Conservation (phyloP, 331 rosid species). For the Cydonia oblonga region DNA sequence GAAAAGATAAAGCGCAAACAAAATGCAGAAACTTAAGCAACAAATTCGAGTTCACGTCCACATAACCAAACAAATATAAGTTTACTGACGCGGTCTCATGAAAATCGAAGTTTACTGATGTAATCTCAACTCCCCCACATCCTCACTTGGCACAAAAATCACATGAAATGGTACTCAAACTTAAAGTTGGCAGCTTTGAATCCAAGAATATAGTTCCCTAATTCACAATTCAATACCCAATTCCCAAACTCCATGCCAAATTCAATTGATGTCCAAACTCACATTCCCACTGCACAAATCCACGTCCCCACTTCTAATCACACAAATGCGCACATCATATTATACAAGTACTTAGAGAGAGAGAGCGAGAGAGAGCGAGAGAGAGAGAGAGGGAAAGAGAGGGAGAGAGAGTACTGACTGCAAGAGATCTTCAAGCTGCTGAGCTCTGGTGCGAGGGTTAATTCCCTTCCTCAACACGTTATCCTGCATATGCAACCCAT, state of each 20-base stretch:
- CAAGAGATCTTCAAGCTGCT: slow-evolving; percentile 64
- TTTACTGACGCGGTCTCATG: background rate
- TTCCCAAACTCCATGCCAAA: background rate
- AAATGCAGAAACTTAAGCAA: background rate
- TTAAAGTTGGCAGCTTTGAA: background rate
- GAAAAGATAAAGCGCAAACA: background rate
- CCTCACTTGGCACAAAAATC: background rate
- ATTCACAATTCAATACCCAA: background rate
- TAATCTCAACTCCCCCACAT: background rate
- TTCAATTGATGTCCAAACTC: background rate
- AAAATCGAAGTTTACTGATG: background rate
- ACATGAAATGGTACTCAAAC: background rate
- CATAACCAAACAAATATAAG: background rate
- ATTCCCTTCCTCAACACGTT: slow-evolving; percentile 85
- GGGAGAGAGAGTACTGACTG: slow-evolving; percentile 26
- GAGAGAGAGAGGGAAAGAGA: background rate
- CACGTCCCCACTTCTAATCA: background rate
- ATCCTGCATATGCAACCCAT: slow-evolving; percentile 69
- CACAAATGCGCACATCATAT: background rate
- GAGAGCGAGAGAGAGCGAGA: no score
- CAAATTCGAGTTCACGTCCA: background rate
- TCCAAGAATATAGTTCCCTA: background rate
- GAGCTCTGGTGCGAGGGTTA: slow-evolving; percentile 72
- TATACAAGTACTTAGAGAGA: background rate
- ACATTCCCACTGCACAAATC: background rate